These are phyloP conservation scores for Sordariomycetes sp. DNA, from an alignment of 2,329 filamentous ascomycete genomes.

Conservation along the genomic window DNA sequence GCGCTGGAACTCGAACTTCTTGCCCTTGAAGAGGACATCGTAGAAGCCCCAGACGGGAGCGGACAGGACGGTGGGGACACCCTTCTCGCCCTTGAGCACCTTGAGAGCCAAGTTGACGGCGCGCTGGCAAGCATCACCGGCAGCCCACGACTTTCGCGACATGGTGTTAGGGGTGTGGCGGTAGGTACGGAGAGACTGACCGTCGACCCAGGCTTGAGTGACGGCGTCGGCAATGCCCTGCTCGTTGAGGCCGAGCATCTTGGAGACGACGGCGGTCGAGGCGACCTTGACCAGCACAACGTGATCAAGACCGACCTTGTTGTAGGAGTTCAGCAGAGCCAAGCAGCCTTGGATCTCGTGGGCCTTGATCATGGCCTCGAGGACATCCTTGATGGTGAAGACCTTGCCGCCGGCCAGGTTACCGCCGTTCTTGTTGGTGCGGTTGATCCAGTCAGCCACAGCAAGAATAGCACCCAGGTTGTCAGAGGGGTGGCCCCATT, in stretches of 20 bases:
- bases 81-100: slow-evolving; percentile 84
- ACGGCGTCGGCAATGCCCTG: slow-evolving; percentile 91
- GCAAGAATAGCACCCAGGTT: slow-evolving; percentile 95
- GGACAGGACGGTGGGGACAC: slow-evolving; percentile 85
- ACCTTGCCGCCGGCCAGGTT: slow-evolving; percentile 84
- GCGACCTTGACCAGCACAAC: slow-evolving; percentile 98
- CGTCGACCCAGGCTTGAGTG: slow-evolving; percentile 95
- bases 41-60: slow-evolving; percentile 97
- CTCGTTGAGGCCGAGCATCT: slow-evolving; percentile 86
- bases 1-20: slow-evolving; percentile 93
- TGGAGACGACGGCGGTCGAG: slow-evolving; percentile 85
- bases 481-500: slow-evolving; percentile 98
- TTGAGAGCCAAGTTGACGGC: slow-evolving; percentile 87
- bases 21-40: slow-evolving; percentile 93
- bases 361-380: slow-evolving; percentile 98
- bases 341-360: slow-evolving; percentile 98
- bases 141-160: slow-evolving; percentile 98
- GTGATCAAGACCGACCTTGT: slow-evolving; percentile 97
- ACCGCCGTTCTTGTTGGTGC: slow-evolving; percentile 66
- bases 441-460: slow-evolving; percentile 94
- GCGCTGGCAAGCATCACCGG: slow-evolving; percentile 93
- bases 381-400: slow-evolving; percentile 79
- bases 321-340: slow-evolving; percentile 95
- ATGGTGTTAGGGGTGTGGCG: slow-evolving; percentile 98
- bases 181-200: slow-evolving; percentile 93